Evolutionary conservation across 2,329 filamentous ascomycete species (phyloP).

Genomic region (Paracorniculantispora psalliotae): DNA sequence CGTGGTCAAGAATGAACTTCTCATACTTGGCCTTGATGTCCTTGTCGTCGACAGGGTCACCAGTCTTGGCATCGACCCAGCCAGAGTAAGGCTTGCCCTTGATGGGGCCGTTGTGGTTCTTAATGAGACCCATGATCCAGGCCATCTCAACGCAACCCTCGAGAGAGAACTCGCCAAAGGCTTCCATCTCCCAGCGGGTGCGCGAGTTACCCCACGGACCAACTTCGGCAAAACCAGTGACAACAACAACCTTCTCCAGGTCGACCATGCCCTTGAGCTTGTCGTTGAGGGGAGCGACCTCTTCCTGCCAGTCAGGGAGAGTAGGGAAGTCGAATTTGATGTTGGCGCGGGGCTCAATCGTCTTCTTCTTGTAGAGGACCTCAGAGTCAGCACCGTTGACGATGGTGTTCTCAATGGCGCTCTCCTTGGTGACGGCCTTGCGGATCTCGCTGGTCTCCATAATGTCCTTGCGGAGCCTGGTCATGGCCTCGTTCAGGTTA

Average conservation of each 20-base stretch:
- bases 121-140: conserved; percentile 99
- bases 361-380: conserved; percentile 89
- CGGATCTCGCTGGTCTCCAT: conserved; percentile 93
- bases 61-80: conserved; percentile 92
- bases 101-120: conserved; percentile 92
- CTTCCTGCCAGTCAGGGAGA: conserved; percentile 85
- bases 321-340: conserved; percentile 95
- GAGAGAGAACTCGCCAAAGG: conserved; percentile 90
- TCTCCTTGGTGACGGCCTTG: conserved; percentile 92
- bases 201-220: conserved; percentile 98
- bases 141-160: conserved; percentile 99
- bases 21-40: conserved; percentile 97
- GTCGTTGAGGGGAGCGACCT: conserved; percentile 82
- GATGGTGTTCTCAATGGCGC: conserved; percentile 91
- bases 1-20: conserved; percentile 92
- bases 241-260: conserved; percentile 94
- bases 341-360: conserved; percentile 89
- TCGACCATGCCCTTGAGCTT: conserved; percentile 97
- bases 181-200: conserved; percentile 99
- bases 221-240: conserved; percentile 93
- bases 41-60: conserved; percentile 95
- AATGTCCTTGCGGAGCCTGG: conserved; percentile 85
- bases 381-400: conserved; percentile 93
- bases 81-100: conserved; percentile 96
- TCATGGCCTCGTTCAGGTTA: conserved; percentile 92